Evolutionary conservation across 2,329 filamentous ascomycete genomes (phyloP).

Genomic region (Gaeumannomyces sp.): DNA sequence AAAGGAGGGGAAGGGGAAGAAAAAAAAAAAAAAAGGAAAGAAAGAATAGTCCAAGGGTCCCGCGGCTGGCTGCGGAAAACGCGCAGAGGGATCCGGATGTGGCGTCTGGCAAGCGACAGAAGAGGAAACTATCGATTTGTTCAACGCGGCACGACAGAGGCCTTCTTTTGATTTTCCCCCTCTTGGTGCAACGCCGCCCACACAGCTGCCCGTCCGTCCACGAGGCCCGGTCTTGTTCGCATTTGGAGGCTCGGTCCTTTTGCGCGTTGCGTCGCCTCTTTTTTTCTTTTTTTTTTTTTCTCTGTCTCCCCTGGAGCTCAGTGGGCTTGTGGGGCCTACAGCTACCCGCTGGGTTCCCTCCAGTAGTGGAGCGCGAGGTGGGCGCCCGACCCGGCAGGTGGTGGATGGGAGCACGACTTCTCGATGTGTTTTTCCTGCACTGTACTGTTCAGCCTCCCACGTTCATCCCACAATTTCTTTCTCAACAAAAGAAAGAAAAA

Average conservation of each 20-base stretch:
- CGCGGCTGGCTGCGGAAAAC: not conserved
- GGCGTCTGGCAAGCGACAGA: not conserved
- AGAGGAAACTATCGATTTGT: not conserved
- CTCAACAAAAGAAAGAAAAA: not conserved
- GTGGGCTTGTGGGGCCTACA: not conserved
- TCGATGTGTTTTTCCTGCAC: not conserved
- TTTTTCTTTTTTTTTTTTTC: no score
- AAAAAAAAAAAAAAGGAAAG: no score
- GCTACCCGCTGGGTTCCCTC: not conserved
- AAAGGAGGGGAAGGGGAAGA: no score
- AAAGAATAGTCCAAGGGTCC: not conserved
- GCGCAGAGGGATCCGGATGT: not conserved
- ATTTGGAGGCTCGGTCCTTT: no score
- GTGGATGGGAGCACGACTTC: no score
- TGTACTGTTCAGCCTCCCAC: not conserved
- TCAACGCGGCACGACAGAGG: not conserved
- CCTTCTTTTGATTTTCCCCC: no score
- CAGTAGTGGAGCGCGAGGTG: not conserved
- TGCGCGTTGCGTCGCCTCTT: no score
- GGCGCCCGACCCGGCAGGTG: not conserved
- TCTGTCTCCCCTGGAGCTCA: not conserved
- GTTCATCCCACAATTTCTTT: not conserved
- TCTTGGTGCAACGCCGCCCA: no score
- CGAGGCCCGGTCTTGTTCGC: no score
- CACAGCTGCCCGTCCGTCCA: no score